Evolutionary conservation across 441 rosid genomes (phyloP).

Genomic region (Isatis lusitanica): DNA sequence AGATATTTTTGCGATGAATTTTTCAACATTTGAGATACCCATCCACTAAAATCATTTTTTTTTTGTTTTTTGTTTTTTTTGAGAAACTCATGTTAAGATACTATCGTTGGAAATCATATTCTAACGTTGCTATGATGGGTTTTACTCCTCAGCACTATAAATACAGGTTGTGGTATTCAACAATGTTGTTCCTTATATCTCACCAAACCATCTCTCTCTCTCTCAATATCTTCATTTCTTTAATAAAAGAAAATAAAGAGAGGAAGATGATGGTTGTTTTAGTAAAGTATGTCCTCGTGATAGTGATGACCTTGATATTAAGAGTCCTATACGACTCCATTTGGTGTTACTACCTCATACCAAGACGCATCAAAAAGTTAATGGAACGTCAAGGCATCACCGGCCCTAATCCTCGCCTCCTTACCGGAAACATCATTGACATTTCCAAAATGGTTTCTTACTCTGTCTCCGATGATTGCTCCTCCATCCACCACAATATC

Average conservation of each 20-base stretch:
- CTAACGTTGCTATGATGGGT: too few relatives aligned
- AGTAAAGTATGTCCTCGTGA: constrained; percentile 31
- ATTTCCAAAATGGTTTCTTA: constrained; percentile 55
- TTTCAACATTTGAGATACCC: too few relatives aligned
- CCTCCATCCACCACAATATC: constrained; percentile 61
- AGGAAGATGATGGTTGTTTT: constrained; percentile 26
- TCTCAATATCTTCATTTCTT: background rate
- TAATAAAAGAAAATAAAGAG: background rate
- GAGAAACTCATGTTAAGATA: too few relatives aligned
- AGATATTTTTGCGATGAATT: too few relatives aligned
- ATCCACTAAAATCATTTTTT: too few relatives aligned
- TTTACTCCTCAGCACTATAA: constrained; percentile 22
- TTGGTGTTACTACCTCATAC: constrained; percentile 64
- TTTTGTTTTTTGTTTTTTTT: too few relatives aligned
- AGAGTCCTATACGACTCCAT: constrained; percentile 54
- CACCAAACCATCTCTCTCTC: constrained; percentile 21
- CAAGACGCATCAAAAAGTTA: constrained; percentile 66
- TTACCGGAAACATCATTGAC: constrained; percentile 75
- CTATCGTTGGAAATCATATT: too few relatives aligned
- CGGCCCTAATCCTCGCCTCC: constrained; percentile 75
- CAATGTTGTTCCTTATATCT: constrained; percentile 12
- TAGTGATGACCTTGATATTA: constrained; percentile 34
- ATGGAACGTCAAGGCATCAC: constrained; percentile 88
- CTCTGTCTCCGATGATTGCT: constrained; percentile 63
- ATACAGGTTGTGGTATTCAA: constrained; percentile 19